Evolutionary conservation across 1,139 yeast species (phyloP), one percentile per base, ranked within the genome.

Genomic region (Taphrina flavorubra): DNA sequence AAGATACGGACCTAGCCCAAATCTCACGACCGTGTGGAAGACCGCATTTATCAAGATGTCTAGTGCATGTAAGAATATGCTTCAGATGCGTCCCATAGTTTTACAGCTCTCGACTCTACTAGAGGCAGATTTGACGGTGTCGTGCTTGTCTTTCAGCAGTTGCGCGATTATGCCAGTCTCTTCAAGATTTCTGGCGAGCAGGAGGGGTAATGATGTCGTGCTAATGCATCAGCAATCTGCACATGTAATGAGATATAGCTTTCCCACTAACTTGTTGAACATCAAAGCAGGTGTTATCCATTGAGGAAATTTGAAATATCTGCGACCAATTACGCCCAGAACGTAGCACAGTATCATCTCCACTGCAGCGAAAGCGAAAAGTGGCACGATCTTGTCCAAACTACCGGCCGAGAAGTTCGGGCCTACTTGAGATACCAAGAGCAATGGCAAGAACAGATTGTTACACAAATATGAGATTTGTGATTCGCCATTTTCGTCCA

Each of bases 211-310:
- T 18, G 60, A 56, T 16, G 60, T 56, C n/a, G 60, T 56, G 49
- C 58, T 53, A 42, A 36, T 4, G 8, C 14, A 34, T 31, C 20
- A 34, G 42, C 11, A 13, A 11, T 16, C 2, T 7, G 14, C 1
- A 25, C 31, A 25, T 2, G 1, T 4, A 2, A 25, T 1, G 4
- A 25, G 2, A 25, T 25, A 4, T 25, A 25, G 1, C 2, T 25
- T 25, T 25, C 1, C 1, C 53, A 49, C 58, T 34, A 1, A 53
- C 58, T 56, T 56, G 37, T 56, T 56, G 49, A 56, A 56, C 60
- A 56, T 56, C 49, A 56, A 40, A 7, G 49, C 60, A 6, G 60
- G 60, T 20, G 60, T 56, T 13, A 56, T 56, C 60, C 60, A 56
- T 39, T 56, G 60, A 18, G 60, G 60, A 2, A 18, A 56, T 13